Evolutionary conservation across 1,284 basidiomycete genomes (phyloP).

Genomic region (Porogramme epimiltina): DNA sequence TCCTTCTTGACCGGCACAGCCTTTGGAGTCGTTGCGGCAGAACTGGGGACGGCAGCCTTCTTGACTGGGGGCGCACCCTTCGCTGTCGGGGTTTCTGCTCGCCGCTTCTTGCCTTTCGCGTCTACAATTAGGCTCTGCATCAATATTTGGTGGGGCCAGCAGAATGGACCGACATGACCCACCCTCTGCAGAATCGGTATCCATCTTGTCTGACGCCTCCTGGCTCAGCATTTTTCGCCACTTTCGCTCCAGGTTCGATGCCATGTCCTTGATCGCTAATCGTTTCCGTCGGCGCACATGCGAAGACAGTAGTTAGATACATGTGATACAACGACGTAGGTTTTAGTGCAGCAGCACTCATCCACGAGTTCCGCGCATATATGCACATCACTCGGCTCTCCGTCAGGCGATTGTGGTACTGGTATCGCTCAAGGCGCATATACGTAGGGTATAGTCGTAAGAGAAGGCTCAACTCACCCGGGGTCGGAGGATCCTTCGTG

Average conservation of each 20-base stretch:
- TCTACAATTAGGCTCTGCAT: constrained; percentile 39
- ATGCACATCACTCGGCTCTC: constrained; percentile 9
- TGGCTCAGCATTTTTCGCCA: constrained; percentile 64
- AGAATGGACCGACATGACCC: constrained; percentile 57
- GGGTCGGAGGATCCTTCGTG: constrained; percentile 65
- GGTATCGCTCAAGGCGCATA: no score
- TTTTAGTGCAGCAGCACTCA: constrained; percentile 1
- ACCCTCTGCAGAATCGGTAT: constrained; percentile 63
- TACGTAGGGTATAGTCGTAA: background rate
- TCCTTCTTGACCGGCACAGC: constrained; percentile 39
- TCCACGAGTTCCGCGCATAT: constrained; percentile 14
- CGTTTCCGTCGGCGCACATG: constrained; percentile 32
- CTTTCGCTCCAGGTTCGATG: constrained; percentile 78
- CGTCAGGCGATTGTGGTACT: no score
- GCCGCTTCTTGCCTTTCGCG: constrained; percentile 71
- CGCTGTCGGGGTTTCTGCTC: constrained; percentile 49
- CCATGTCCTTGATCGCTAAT: constrained; percentile 88
- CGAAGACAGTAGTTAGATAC: constrained; percentile 63
- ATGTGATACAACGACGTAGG: constrained; percentile 34
- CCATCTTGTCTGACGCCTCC: constrained; percentile 42
- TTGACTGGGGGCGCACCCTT: constrained; percentile 61
- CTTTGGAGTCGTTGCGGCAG: constrained; percentile 36
- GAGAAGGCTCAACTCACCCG: constrained; percentile 55
- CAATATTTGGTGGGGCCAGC: constrained; percentile 11
- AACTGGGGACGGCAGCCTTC: constrained; percentile 49